Base-by-base conservation (phyloP, 768 basidiomycete species). In the Gloeophyllum trabeum region DNA sequence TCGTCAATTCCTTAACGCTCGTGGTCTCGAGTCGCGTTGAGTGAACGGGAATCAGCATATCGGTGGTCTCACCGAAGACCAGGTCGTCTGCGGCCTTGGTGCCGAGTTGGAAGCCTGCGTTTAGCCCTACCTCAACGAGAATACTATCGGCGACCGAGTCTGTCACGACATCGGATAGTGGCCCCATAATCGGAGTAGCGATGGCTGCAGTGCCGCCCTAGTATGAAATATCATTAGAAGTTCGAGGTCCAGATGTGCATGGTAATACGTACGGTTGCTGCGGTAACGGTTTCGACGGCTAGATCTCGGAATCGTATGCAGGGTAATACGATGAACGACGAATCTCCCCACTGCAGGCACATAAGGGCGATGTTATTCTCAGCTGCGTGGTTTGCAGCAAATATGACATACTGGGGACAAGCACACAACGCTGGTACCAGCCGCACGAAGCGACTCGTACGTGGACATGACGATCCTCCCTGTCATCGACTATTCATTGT, bases 281-380 rank as follows among this genome's bases (percentile, higher is more conserved):
- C 73, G 23, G 79, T 67, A 35, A 79, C 70, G 4, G 71, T 73
- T 51, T 79, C 76, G 18, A 80, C 70, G 21, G 66, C 75, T n/a
- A 81, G 61, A 55, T 79, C 76, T 25, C 76, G 61, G 54, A 81
- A 77, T 3, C 78, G 66, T 32, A 81, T 73, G 55, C 77, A 79
- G 10, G 79, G 77, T 16, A 81, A 65, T 16, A 76, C 61, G 3
- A 79, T 55, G 12, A 77, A 77, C 6, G 73, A 76, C 3, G 75
- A 78, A 50, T 80, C 76, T 1, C 76, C 75, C 76, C 77, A 78
- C 71, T 78, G n/a, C n/a, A n/a, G n/a, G n/a, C n/a, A n/a, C n/a
- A n/a, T n/a, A n/a, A n/a, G n/a, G n/a, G n/a, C n/a, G n/a, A n/a
- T n/a, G 47, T 34, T 18, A 20, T 47, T 3, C 10, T 32, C 10